Base-by-base conservation (phyloP, 257 asterid genomes). In the Gentiana dahurica region DNA sequence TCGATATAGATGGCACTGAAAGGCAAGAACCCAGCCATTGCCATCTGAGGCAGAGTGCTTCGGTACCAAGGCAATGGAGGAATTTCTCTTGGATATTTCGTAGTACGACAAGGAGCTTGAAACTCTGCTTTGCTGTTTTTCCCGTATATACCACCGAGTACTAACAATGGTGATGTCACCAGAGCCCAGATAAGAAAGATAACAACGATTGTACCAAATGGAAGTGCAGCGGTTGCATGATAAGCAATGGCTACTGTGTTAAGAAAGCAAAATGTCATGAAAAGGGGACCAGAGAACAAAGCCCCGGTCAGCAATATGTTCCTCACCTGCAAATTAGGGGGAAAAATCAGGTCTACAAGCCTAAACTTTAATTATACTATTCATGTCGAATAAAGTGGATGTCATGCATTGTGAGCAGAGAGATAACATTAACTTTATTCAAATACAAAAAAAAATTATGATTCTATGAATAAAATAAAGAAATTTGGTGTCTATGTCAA, bases 1-100 rank as follows among this genome's bases (percentile, higher is more conserved):
- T 76, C 81, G n/a, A 76, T 76, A 50, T 72, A 76, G 49, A 76
- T 76, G 59, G 81, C 81, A 64, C 78, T 76, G 68, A 72, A 76
- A 39, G 81, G 78, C 59, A 76, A 72, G 67, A 72, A 72, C 44
- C 81, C 81, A 13, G 81, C 81, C 81, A 72, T 76, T 12, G 78
- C 78, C 81, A 76, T 76, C 67, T 76, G 81, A 24, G 81, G 78
- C 60, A 76, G 37, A 38, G 81, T 50, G 53, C 71, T 68, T 12
- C 78, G 76, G 58, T 72, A 76, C 81, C 81, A 76, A 36, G 81
- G 76, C 35, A 60, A 60, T 32, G 76, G 66, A 0, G 81, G 81
- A 55, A 76, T 66, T 71, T 76, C 81, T 60, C 81, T 59, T 48
- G 81, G 81, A 63, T 76, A 76, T 62, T 76, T 76, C 36, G 78